Conservation (phyloP, 2,329 filamentous ascomycete species). For the Xylariaceae sp. region DNA sequence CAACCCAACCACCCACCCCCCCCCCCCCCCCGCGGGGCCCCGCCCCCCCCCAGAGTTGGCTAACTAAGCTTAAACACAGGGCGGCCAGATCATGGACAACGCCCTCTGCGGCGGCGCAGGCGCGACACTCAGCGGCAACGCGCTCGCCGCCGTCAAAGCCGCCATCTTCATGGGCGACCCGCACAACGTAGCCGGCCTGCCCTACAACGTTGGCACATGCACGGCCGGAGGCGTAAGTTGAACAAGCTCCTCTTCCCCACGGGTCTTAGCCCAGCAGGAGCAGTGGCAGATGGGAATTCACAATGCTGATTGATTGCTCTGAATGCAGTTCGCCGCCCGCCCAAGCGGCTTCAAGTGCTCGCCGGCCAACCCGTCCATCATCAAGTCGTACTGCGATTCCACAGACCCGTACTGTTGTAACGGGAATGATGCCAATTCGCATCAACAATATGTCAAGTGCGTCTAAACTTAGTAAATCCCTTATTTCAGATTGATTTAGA, state of each 20-base stretch:
- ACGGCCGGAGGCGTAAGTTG: conserved; percentile 60
- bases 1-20: no score
- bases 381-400: conserved; percentile 69
- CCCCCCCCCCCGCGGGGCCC: no score
- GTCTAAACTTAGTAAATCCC: no score
- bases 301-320: background rate
- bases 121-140: conserved; percentile 49
- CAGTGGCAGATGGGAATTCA: no score
- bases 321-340: conserved; percentile 62
- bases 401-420: conserved; percentile 70
- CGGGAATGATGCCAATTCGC: conserved; percentile 62
- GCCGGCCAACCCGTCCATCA: conserved; percentile 54
- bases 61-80: conserved; percentile 43
- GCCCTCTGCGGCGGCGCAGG: conserved; percentile 64
- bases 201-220: conserved; percentile 67
- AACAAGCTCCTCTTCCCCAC: no score
- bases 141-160: conserved; percentile 60
- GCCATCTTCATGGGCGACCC: conserved; percentile 68
- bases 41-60: no score
- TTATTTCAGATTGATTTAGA: no score
- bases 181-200: conserved; percentile 56
- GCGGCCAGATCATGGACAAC: conserved; percentile 67
- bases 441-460: conserved; percentile 68
- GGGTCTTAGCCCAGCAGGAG: no score
- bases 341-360: conserved; percentile 61